Evolutionary conservation across 805 yeast species (phyloP), one percentile per base, ranked within the genome.

Genomic region (Ogataea nakhonphanomensis): DNA sequence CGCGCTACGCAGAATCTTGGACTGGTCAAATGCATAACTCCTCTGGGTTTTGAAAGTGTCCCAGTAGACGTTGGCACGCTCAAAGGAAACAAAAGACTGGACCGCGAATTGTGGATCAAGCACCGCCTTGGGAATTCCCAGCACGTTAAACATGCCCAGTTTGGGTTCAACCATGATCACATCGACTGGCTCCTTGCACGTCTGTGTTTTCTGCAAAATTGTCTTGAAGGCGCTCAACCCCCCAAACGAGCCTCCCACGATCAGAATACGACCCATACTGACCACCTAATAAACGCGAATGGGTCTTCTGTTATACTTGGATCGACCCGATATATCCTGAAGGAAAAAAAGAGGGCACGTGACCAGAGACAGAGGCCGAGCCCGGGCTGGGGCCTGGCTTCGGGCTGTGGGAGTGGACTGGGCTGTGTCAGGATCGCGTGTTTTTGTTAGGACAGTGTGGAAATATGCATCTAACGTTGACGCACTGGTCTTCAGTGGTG

Each of bases 71-170:
- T 39, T 39, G 12, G 30, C 35, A 11, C 34, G 39, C 17, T 43
- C 44, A 12, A 43, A 25, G 2, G 43, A 33, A 7, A 26, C 35
- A 20, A 35, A 46, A 7, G 45, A 35, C 13, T 34, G 35, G 8
- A 34, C 53, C 20, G 71, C 71, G 51, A 64, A 66, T 8, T 62
- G 58, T 0, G 52, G 48, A 40, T 65, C 68, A 22, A 66, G 52
- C 14, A 67, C 57, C 9, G 68, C 61, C 20, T 59, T 54, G 7
- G 73, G 73, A 12, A 67, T 57, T 1, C 70, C 71, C 41, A 68
- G 44, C 4, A 66, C 44, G 41, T 67, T 68, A 32, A 68, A 50
- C 40, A 67, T 64, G 3, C 73, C 73, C 1, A 69, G 64, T 40
- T 66, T 59, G 20, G 72, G 72, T 38, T 68, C 72, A 2, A 68